Conservation (phyloP, 768 basidiomycete genomes). For the Russula sp. region DNA sequence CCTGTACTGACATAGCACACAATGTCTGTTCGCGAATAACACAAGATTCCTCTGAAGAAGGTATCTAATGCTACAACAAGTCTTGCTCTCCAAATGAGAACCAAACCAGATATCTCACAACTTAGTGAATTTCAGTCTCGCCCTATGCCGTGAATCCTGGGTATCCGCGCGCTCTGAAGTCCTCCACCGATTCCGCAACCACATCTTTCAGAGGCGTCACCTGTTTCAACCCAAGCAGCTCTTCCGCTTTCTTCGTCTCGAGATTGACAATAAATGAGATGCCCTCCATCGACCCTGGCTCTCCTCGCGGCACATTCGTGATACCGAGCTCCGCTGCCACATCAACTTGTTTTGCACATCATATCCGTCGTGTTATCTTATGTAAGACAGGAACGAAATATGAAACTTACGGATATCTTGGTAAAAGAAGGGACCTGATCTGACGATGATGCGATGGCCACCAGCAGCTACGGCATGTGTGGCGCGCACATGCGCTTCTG, state of each 20-base stretch:
- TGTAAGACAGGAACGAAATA: neutral
- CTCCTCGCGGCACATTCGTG: slow-evolving; percentile 15
- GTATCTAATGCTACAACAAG: neutral
- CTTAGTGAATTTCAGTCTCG: neutral
- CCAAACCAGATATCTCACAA: neutral
- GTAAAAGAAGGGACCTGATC: slow-evolving; percentile 14
- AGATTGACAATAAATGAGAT: neutral
- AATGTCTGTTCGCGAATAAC: neutral
- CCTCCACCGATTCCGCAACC: slow-evolving; percentile 14
- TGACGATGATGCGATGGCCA: slow-evolving; percentile 22
- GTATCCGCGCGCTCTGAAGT: slow-evolving; percentile 22
- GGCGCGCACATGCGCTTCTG: slow-evolving; percentile 24
- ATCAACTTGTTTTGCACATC: slow-evolving; percentile 6
- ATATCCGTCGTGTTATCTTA: neutral
- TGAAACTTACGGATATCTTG: slow-evolving; percentile 10
- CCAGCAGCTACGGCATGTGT: slow-evolving; percentile 2
- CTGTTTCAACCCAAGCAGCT: slow-evolving; percentile 11
- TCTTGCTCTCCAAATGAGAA: neutral
- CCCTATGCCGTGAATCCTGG: slow-evolving; percentile 9
- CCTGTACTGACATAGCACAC: too few relatives aligned
- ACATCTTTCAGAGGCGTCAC: slow-evolving; percentile 13
- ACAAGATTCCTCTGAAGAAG: neutral
- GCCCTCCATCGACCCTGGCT: slow-evolving; percentile 7
- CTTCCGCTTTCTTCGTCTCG: slow-evolving; percentile 15
- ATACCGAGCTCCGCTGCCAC: slow-evolving; percentile 19